These are phyloP conservation scores for Tuber brumale DNA, from an alignment of 495 filamentous ascomycete species.

Conservation along the genomic window DNA sequence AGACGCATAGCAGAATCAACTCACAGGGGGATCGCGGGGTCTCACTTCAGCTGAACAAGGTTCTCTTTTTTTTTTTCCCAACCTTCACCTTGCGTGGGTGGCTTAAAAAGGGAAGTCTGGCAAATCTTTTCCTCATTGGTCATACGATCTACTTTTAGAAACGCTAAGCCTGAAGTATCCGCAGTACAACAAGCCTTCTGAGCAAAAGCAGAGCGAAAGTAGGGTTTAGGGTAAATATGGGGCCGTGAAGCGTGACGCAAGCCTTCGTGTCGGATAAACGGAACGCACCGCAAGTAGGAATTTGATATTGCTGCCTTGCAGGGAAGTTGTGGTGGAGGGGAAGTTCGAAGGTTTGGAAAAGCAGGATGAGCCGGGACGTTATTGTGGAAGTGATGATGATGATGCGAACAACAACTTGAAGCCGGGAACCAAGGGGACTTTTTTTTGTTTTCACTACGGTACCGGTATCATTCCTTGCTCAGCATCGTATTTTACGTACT, in stretches of 20 bases:
- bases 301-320: conserved; percentile 13
- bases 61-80: background rate
- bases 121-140: background rate
- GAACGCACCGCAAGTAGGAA: conserved; percentile 21
- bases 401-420: conserved; percentile 1
- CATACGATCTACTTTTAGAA: conserved; percentile 21
- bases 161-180: conserved; percentile 15
- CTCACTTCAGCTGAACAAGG: conserved; percentile 4
- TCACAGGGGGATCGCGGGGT: background rate
- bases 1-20: background rate
- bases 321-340: background rate
- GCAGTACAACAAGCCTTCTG: background rate
- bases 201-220: conserved; percentile 10
- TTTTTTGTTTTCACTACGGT: too few relatives aligned
- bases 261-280: conserved; percentile 21
- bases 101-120: background rate
- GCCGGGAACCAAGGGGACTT: background rate
- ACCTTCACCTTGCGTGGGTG: background rate
- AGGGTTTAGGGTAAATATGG: conserved; percentile 21
- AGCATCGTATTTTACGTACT: too few relatives aligned
- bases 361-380: conserved; percentile 12
- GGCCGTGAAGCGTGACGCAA: conserved; percentile 28
- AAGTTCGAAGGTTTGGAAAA: conserved; percentile 6
- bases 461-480: too few relatives aligned
- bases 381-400: conserved; percentile 15